Percentiles rank a stretch among this genome's conserved stretches.
Evolutionary conservation across 2,329 filamentous ascomycete genomes (phyloP).

Genomic region (Botrytis galanthina): DNA sequence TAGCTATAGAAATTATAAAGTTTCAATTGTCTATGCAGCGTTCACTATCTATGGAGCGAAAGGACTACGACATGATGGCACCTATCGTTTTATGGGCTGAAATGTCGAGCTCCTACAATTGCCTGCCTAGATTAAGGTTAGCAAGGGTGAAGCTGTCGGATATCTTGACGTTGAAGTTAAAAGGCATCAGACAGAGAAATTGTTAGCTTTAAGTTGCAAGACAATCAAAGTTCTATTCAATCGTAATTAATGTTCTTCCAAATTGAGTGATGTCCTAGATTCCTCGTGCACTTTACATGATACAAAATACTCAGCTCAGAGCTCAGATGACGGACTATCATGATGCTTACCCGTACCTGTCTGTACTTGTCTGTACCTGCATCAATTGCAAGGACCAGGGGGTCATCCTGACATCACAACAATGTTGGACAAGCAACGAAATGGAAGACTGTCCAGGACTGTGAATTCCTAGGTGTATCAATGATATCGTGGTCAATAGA

Average conservation of each 20-base stretch:
- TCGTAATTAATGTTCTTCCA: not conserved
- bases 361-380: constrained; percentile 7
- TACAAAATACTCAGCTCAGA: not conserved
- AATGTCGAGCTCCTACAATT: not conserved
- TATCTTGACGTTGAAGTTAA: not conserved
- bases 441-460: not conserved
- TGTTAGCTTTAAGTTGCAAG: not conserved
- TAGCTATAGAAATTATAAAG: not conserved
- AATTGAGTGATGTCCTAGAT: not conserved
- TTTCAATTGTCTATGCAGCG: not conserved
- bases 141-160: not conserved
- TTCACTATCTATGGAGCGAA: not conserved
- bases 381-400: constrained; percentile 13
- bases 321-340: not conserved
- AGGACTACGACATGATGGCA: not conserved
- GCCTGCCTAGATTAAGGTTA: not conserved
- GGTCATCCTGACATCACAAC: not conserved
- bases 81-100: not conserved
- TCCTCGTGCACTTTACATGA: not conserved
- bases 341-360: not conserved
- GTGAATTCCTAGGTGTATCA: not conserved
- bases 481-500: not conserved
- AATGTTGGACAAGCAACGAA: constrained; percentile 19
- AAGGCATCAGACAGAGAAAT: not conserved
- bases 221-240: not conserved